phyloP scores from a whole-genome alignment of 2,329 filamentous ascomycete species.

The Scedosporium aurantiacum region DNA sequence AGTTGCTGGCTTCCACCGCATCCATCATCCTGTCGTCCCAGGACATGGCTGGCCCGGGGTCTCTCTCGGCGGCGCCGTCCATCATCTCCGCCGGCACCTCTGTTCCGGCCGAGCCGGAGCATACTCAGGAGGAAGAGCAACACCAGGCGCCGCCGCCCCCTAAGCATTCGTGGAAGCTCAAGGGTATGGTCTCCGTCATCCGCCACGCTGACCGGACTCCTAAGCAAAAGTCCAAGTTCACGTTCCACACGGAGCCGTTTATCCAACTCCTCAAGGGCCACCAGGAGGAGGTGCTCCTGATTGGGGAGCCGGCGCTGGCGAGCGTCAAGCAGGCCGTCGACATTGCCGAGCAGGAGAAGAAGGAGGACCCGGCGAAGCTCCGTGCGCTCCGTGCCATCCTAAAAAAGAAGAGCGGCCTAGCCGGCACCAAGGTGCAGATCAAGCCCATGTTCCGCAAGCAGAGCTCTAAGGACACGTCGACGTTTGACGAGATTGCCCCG shows the following conservation, averaged over 20 bases:
- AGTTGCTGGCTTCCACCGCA: background rate
- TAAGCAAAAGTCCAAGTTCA: slow-evolving; percentile 99
- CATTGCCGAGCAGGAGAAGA: slow-evolving; percentile 61
- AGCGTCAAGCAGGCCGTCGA: slow-evolving; percentile 87
- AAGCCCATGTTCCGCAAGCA: slow-evolving; percentile 98
- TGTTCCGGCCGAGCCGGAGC: slow-evolving; percentile 19
- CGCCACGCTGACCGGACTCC: slow-evolving; percentile 93
- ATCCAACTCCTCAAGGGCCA: slow-evolving; percentile 91
- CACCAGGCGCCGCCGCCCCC: slow-evolving; percentile 54
- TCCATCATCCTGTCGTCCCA: background rate
- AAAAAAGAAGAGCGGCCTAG: slow-evolving; percentile 85
- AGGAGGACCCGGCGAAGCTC: slow-evolving; percentile 84
- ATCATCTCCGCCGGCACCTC: slow-evolving; percentile 28
- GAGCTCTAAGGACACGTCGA: slow-evolving; percentile 48
- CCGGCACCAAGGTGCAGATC: slow-evolving; percentile 96
- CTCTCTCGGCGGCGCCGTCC: slow-evolving; percentile 27
- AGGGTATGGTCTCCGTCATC: slow-evolving; percentile 93
- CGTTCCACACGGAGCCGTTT: slow-evolving; percentile 93
- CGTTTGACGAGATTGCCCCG: slow-evolving; percentile 20
- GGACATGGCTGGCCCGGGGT: slow-evolving; percentile 11
- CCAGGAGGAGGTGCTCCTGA: slow-evolving; percentile 88
- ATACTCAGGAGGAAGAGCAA: slow-evolving; percentile 21
- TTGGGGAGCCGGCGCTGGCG: slow-evolving; percentile 77
- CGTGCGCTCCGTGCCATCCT: slow-evolving; percentile 74
- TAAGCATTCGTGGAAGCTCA: slow-evolving; percentile 95